These are phyloP conservation scores for peach (Prunus persica) DNA, from an alignment of 306 rosid species.

Conservation along the genomic window DNA sequence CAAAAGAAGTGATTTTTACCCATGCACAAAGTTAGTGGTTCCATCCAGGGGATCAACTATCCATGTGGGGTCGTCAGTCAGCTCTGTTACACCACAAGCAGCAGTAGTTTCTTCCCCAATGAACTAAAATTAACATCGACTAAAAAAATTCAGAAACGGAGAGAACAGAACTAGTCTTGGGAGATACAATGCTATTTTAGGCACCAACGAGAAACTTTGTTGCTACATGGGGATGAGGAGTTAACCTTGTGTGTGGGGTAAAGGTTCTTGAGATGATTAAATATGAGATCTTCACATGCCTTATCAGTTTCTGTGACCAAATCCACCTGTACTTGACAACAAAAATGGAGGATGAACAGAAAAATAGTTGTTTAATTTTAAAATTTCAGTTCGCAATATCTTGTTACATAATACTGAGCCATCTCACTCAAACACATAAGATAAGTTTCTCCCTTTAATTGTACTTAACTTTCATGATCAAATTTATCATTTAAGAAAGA, in stretches of 20 bases:
- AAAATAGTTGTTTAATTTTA: background rate
- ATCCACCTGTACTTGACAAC: conserved; percentile 70
- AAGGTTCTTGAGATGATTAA: conserved; percentile 71
- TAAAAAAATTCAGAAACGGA: conserved; percentile 7
- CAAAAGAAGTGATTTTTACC: conserved; percentile 48
- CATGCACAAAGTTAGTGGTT: conserved; percentile 95
- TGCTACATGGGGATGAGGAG: conserved; percentile 3
- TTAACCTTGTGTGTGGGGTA: conserved; percentile 84
- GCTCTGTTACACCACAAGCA: conserved; percentile 75
- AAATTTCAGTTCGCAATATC: background rate
- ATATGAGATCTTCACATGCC: conserved; percentile 91
- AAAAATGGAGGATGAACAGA: background rate
- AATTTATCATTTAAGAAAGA: background rate
- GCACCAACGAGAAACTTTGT: conserved; percentile 9
- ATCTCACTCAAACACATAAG: background rate
- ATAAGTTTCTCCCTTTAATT: background rate
- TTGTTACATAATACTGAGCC: background rate
- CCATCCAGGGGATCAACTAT: conserved; percentile 98
- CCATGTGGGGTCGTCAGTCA: conserved; percentile 97
- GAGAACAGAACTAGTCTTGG: background rate
- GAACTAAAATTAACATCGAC: conserved; percentile 47
- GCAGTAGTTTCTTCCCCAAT: conserved; percentile 98
- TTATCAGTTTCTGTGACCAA: conserved; percentile 98
- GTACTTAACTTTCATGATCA: background rate
- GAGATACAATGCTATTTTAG: background rate